phyloP scores from a whole-genome alignment of 139 green algal species.

The Coelastrella sp. region DNA sequence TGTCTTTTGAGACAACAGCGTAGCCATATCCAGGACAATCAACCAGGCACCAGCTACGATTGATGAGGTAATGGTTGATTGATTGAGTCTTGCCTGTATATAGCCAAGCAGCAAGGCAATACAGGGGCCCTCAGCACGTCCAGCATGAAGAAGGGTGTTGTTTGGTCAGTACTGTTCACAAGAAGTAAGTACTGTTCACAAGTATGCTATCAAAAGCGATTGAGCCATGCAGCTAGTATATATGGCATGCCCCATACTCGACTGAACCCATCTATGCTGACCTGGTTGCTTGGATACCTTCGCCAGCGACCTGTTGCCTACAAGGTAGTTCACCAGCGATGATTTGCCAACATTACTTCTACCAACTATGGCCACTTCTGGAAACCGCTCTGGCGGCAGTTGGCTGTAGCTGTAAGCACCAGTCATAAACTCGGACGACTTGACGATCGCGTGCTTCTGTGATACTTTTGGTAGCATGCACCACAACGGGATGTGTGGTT shows the following conservation, averaged over 20 bases:
- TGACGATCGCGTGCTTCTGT: neutral
- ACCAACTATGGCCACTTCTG: conserved; percentile 96
- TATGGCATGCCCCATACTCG: no score
- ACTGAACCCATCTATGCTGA: conserved; percentile 16
- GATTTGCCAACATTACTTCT: conserved; percentile 97
- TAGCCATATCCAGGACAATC: conserved; percentile 94
- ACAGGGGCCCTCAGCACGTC: neutral
- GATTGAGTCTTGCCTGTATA: conserved; percentile 66
- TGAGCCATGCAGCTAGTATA: no score
- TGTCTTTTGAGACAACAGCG: conserved; percentile 65
- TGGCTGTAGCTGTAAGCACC: conserved; percentile 4
- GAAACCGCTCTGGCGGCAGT: conserved; percentile 33
- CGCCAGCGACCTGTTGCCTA: conserved; percentile 73
- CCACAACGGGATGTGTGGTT: neutral
- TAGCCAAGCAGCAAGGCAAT: neutral
- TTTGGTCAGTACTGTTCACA: no score
- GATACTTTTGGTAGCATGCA: conserved; percentile 9
- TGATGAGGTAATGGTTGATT: conserved; percentile 98
- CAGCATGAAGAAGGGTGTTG: neutral
- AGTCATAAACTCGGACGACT: neutral
- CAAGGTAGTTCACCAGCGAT: conserved; percentile 95
- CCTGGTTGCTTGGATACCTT: conserved; percentile 91
- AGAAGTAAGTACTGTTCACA: no score
- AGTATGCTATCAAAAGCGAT: no score
- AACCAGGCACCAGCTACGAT: conserved; percentile 90